phyloP scores from a whole-genome alignment of 1,139 yeast genomes.

The Debaryomyces fabryi region DNA sequence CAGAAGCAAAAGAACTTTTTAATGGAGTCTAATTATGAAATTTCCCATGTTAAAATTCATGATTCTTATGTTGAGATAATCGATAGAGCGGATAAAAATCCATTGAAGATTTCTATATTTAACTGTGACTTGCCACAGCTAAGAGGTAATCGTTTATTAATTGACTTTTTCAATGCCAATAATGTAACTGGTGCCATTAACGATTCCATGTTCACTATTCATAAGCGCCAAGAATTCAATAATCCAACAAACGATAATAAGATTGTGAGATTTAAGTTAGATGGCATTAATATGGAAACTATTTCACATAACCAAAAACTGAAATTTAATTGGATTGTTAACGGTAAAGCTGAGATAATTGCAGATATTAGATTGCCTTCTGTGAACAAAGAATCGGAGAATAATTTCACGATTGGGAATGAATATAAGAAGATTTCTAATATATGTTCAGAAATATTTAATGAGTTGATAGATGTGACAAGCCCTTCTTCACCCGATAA shows the following conservation, averaged over 20 bases:
- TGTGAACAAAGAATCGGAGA: slow-evolving; percentile 24
- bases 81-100: slow-evolving; percentile 32
- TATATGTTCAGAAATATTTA: slow-evolving; percentile 29
- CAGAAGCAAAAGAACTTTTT: slow-evolving; percentile 14
- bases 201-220: slow-evolving; percentile 73
- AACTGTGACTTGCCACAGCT: slow-evolving; percentile 66
- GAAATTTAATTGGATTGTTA: slow-evolving; percentile 69
- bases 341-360: slow-evolving; percentile 67
- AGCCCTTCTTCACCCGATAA: slow-evolving; percentile 9
- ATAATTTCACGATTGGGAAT: slow-evolving; percentile 18
- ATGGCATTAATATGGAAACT: slow-evolving; percentile 60
- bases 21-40: slow-evolving; percentile 46
- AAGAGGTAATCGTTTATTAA: slow-evolving; percentile 57
- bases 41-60: slow-evolving; percentile 53
- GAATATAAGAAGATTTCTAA: slow-evolving; percentile 32
- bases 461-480: slow-evolving; percentile 30
- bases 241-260: slow-evolving; percentile 41
- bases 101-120: slow-evolving; percentile 58
- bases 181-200: slow-evolving; percentile 74
- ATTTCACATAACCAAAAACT: slow-evolving; percentile 40
- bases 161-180: slow-evolving; percentile 70
- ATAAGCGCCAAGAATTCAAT: slow-evolving; percentile 48
- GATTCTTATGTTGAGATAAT: slow-evolving; percentile 56
- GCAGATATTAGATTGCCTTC: slow-evolving; percentile 73
- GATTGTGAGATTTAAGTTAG: slow-evolving; percentile 63